Conservation (phyloP, 2,329 filamentous ascomycete species). For the Calycina herbarum region DNA sequence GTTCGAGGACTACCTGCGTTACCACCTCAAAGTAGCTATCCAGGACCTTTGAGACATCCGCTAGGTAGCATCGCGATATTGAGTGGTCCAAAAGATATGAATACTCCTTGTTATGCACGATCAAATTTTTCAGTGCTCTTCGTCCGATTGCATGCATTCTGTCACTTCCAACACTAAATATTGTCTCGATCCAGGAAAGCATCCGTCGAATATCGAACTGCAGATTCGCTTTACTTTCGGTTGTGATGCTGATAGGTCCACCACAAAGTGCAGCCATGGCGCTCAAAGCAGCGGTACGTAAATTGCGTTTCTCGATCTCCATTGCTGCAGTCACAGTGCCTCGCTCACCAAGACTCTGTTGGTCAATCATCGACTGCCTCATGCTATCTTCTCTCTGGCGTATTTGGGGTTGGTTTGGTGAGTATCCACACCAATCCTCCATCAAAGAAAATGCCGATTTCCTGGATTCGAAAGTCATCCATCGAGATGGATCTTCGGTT, state of each 20-base stretch:
- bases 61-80: constrained; percentile 85
- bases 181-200: constrained; percentile 92
- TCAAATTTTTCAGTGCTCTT: constrained; percentile 83
- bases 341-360: constrained; percentile 71
- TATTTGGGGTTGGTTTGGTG: constrained; percentile 83
- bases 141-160: constrained; percentile 88
- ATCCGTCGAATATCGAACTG: constrained; percentile 92
- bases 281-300: constrained; percentile 86
- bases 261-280: constrained; percentile 94
- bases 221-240: constrained; percentile 81
- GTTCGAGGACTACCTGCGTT: constrained; percentile 79
- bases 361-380: constrained; percentile 79
- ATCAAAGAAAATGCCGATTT: constrained; percentile 95
- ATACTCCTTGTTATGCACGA: constrained; percentile 86
- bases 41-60: constrained; percentile 77
- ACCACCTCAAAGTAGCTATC: constrained; percentile 96
- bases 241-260: constrained; percentile 80
- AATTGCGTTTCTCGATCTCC: constrained; percentile 94
- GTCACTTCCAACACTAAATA: constrained; percentile 90
- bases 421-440: constrained; percentile 99
- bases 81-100: constrained; percentile 84
- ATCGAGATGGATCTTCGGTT: constrained; percentile 80
- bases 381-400: constrained; percentile 82
- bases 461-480: constrained; percentile 96
- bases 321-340: constrained; percentile 82